Base-by-base conservation (phyloP, 2,329 filamentous ascomycete species). In the Myriangium duriaei region DNA sequence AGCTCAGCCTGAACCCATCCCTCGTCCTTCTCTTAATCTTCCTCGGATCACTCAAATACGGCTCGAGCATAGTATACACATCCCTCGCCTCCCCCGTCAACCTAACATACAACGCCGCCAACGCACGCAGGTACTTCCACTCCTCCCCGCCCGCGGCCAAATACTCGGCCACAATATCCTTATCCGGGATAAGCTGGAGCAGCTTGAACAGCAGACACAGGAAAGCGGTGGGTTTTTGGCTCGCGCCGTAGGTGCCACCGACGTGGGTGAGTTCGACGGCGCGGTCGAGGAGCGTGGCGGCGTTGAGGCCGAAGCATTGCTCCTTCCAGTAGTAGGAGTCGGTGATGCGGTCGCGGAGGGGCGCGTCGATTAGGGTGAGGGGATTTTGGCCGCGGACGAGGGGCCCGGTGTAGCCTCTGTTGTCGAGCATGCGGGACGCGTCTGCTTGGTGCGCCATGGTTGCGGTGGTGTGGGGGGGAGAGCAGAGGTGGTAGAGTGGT, bases 281-380 rank as follows among this genome's bases (percentile, higher is more conserved):
- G 47, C 91, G 83, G 63, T 95, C 84, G 51, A 94, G 80, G 4
- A 98, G 59, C 0, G 75, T 79, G 1, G 76, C 76, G 3, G 74
- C 72, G 64, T 96, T 98, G 47, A 98, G 71, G 30, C 82, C 91
- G 62, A 96, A 98, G 59, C 91, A 95, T 64, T 95, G 87, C 63
- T 96, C 91, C 61, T 95, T 95, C 81, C 86, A 98, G 67, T 94
- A 98, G 64, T 94, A 92, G 37, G 78, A 84, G 55, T 94, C 86
- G 49, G 87, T 77, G 60, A 98, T 95, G 55, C 91, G 86, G 62
- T 98, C 91, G 55, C 83, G 82, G 47, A 95, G 85, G 29, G 86
- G 81, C 59, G 93, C 94, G 61, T 96, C 88, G 71, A 96, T 82
- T 43, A 96, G 82, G 4, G 82, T 87, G n/a, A 86, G 83, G 1